Conservation (phyloP, 176 grass and related monocot genomes). For the Saccharum spontaneum region DNA sequence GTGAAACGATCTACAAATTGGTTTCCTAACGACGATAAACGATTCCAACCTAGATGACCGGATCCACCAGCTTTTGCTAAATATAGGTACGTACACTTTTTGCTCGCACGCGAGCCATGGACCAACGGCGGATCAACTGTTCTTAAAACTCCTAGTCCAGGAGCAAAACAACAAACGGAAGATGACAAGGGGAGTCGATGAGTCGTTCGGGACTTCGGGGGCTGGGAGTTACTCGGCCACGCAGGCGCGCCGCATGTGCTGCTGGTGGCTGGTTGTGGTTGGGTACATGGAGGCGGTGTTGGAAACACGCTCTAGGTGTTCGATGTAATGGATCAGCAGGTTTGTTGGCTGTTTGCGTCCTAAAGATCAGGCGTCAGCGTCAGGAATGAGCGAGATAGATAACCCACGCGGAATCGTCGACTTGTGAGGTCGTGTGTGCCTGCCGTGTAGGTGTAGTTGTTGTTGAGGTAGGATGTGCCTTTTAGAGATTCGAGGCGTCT, state of each 20-base stretch:
- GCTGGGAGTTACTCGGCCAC: background rate
- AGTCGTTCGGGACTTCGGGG: background rate
- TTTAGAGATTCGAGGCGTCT: background rate
- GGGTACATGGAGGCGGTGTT: background rate
- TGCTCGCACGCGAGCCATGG: background rate
- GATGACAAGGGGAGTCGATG: background rate
- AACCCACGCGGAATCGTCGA: background rate
- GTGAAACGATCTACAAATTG: background rate
- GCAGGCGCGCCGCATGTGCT: background rate
- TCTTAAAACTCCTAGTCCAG: background rate
- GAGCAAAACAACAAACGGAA: slow-evolving; percentile 9
- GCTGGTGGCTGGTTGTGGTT: background rate
- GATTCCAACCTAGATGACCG: background rate
- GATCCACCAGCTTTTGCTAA: background rate
- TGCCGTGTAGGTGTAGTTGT: slow-evolving; percentile 11
- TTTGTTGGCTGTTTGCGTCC: slow-evolving; percentile 2
- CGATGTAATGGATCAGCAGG: slow-evolving; percentile 22
- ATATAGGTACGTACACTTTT: background rate
- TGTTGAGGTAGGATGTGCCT: slow-evolving; percentile 34
- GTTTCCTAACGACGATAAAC: background rate
- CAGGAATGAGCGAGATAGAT: slow-evolving; percentile 11
- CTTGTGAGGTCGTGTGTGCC: background rate
- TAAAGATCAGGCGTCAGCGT: slow-evolving; percentile 28
- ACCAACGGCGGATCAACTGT: background rate
- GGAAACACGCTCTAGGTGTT: slow-evolving; percentile 11